phyloP scores from a whole-genome alignment of 176 grass and related monocot genomes.

The Elaeis guineensis region DNA sequence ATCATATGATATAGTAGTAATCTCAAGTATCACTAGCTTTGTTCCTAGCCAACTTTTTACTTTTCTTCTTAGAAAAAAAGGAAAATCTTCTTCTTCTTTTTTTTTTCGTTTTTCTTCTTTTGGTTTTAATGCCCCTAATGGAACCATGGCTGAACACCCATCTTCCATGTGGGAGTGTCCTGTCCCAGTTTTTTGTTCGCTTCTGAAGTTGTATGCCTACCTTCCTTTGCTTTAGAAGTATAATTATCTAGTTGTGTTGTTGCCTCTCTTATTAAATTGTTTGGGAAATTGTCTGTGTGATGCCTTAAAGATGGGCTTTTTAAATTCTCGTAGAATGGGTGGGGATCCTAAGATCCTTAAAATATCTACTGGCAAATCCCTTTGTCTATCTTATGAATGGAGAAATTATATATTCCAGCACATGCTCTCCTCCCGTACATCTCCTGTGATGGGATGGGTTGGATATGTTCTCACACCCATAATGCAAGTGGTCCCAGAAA shows the following conservation, averaged over 20 bases:
- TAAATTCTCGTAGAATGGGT: background rate
- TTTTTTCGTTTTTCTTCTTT: background rate
- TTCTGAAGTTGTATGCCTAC: no score
- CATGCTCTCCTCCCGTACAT: no score
- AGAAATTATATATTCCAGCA: background rate
- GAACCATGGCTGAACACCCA: background rate
- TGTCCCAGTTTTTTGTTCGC: no score
- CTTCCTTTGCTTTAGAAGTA: no score
- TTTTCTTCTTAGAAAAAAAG: background rate
- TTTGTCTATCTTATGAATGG: background rate
- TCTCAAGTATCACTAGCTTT: constrained; percentile 9
- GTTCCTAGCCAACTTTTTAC: background rate
- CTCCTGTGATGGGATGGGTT: no score
- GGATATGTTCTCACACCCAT: no score
- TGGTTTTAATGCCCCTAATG: background rate
- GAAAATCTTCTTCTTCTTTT: background rate
- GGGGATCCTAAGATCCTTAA: background rate
- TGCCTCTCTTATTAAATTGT: no score
- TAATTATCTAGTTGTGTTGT: no score
- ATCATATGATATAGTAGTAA: background rate
- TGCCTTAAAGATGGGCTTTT: no score
- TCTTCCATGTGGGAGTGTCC: no score
- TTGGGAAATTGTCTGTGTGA: no score
- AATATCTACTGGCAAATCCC: background rate
- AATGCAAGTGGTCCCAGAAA: no score